Evolutionary conservation across 1,284 basidiomycete genomes (phyloP).

Genomic region (Irpex sp.): DNA sequence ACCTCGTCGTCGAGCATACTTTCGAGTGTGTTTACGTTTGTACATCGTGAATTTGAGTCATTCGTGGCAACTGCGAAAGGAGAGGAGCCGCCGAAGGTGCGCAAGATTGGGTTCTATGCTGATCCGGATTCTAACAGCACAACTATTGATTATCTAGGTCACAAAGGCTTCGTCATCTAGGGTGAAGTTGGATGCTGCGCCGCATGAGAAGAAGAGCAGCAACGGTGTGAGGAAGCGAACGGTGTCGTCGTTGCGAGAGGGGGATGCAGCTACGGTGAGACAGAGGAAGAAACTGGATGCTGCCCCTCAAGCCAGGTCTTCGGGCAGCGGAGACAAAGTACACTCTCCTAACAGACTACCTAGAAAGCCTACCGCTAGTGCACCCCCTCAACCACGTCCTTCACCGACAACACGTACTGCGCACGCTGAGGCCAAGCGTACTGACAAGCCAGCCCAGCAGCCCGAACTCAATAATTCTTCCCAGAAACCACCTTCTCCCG

Average conservation of each 20-base stretch:
- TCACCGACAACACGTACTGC: neutral
- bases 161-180: conserved; percentile 23
- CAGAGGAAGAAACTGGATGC: conserved; percentile 5
- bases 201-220: conserved; percentile 8
- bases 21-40: conserved; percentile 59
- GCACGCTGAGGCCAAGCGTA: neutral
- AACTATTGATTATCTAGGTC: neutral
- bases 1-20: conserved; percentile 38
- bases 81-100: conserved; percentile 24
- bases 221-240: conserved; percentile 11
- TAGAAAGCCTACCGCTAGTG: neutral
- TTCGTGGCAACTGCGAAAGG: conserved; percentile 65
- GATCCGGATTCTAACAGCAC: neutral
- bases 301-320: neutral
- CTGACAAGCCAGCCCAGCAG: neutral
- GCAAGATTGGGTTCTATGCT: neutral
- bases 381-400: neutral
- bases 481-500: neutral
- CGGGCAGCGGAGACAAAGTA: neutral
- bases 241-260: conserved; percentile 11
- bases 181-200: conserved; percentile 19
- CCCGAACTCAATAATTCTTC: neutral
- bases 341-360: neutral
- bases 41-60: conserved; percentile 64
- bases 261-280: conserved; percentile 14